Evolutionary conservation across 2,329 filamentous ascomycete genomes (phyloP).

Genomic region (Atkinsonella texensis): DNA sequence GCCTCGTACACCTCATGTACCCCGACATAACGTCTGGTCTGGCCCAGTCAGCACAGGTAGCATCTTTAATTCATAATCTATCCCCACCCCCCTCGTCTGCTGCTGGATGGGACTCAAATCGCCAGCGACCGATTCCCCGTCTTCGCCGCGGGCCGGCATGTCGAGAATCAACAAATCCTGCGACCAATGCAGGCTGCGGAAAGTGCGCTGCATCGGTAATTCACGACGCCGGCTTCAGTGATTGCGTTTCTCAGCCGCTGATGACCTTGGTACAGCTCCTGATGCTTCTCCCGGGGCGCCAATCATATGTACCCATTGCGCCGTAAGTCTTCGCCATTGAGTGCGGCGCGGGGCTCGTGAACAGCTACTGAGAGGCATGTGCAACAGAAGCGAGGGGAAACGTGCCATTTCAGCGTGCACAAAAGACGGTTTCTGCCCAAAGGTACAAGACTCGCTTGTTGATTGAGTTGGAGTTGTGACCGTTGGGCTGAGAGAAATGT

Average conservation of each 20-base stretch:
- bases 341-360: background rate
- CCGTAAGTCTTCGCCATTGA: background rate
- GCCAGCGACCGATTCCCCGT: background rate
- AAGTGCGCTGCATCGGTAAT: constrained; percentile 13
- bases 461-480: background rate
- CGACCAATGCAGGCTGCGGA: constrained; percentile 12
- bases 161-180: constrained; percentile 10
- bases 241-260: background rate
- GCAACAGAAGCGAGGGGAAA: constrained; percentile 1
- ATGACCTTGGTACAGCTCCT: background rate
- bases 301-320: constrained; percentile 3
- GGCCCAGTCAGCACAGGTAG: no score
- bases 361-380: background rate
- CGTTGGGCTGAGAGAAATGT: background rate
- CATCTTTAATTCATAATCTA: background rate
- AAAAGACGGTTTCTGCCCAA: constrained; percentile 4
- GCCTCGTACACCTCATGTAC: no score
- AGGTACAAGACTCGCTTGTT: background rate
- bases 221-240: background rate
- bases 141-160: background rate
- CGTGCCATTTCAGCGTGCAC: constrained; percentile 3
- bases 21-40: no score
- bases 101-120: background rate
- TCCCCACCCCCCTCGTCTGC: background rate
- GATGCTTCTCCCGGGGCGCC: background rate